Evolutionary conservation across 2,329 filamentous ascomycete genomes (phyloP).

Genomic region (Colletotrichum lini): DNA sequence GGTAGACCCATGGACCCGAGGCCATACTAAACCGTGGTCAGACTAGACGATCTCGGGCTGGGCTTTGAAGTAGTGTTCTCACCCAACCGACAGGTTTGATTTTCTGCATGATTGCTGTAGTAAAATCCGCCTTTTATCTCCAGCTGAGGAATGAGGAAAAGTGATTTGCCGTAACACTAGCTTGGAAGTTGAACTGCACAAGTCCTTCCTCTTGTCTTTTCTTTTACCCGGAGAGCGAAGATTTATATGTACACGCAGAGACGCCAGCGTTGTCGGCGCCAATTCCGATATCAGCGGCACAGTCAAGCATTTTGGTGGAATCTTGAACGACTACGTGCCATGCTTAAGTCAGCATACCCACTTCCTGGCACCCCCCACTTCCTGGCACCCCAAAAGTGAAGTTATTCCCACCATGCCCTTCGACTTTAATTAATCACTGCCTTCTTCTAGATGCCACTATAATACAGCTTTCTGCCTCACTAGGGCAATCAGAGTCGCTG

Average conservation of each 20-base stretch:
- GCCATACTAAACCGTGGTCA: slow-evolving; percentile 46
- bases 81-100: slow-evolving; percentile 29
- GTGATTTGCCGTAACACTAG: background rate
- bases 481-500: no score
- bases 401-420: no score
- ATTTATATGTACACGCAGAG: background rate
- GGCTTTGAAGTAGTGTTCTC: background rate
- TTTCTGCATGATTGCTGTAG: slow-evolving; percentile 6
- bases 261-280: background rate
- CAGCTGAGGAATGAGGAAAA: background rate
- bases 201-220: background rate
- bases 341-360: no score
- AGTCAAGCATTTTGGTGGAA: background rate
- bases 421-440: no score
- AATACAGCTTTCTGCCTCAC: no score
- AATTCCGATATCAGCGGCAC: background rate
- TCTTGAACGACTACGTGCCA: background rate
- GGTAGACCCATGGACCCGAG: slow-evolving; percentile 66
- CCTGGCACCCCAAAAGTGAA: no score
- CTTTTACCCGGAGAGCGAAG: background rate
- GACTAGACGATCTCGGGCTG: background rate
- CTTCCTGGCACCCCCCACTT: no score
- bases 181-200: background rate
- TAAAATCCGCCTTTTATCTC: background rate
- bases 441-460: no score